A percentile compares a stretch with the other conserved stretches of the same genome.
Evolutionary conservation across 768 basidiomycete genomes (phyloP).

Genomic region (Cyathus striatus): DNA sequence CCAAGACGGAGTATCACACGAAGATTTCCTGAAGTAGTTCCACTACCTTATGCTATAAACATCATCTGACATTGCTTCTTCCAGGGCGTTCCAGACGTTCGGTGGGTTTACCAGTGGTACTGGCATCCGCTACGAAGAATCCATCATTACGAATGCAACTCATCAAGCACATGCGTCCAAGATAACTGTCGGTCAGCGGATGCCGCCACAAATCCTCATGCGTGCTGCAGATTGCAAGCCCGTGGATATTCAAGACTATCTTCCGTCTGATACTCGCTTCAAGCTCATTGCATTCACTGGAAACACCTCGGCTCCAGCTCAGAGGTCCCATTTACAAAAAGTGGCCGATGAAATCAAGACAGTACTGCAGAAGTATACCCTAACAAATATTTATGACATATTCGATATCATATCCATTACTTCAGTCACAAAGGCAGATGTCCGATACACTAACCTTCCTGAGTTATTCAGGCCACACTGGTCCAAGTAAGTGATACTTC

Average conservation of each 20-base stretch:
- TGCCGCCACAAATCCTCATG: slow-evolving; percentile 43
- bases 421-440: slow-evolving; percentile 27
- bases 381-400: slow-evolving; percentile 22
- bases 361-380: slow-evolving; percentile 24
- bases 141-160: slow-evolving; percentile 32
- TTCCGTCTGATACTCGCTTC: slow-evolving; percentile 49
- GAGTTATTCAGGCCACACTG: slow-evolving; percentile 45
- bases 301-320: slow-evolving; percentile 24
- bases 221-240: slow-evolving; percentile 46
- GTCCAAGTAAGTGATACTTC: slow-evolving; percentile 42
- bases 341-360: slow-evolving; percentile 27
- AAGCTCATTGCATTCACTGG: slow-evolving; percentile 53
- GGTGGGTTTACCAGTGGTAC: slow-evolving; percentile 53
- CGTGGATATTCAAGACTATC: slow-evolving; percentile 47
- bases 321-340: slow-evolving; percentile 19
- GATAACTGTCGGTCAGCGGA: slow-evolving; percentile 46
- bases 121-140: slow-evolving; percentile 47
- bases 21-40: slow-evolving; percentile 41
- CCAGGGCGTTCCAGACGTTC: slow-evolving; percentile 45
- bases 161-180: slow-evolving; percentile 32
- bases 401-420: slow-evolving; percentile 41
- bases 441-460: slow-evolving; percentile 43
- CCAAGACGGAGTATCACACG: slow-evolving; percentile 46
- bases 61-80: neutral
- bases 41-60: neutral